phyloP scores from a whole-genome alignment of 495 filamentous ascomycete genomes.

The Trichoderma gamsii region DNA sequence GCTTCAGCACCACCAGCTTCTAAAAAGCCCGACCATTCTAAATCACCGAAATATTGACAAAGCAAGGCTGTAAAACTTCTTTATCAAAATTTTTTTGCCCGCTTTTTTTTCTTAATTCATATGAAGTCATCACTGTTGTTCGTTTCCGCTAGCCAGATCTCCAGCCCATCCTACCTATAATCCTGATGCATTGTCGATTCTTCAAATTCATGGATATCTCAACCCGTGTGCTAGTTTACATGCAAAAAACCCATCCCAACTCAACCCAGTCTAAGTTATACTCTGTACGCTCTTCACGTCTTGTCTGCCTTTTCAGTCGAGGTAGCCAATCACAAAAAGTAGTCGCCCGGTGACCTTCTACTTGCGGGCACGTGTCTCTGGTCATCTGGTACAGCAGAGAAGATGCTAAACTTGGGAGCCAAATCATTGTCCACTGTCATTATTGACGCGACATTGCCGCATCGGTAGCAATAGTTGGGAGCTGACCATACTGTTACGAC shows the following conservation, averaged over 20 bases:
- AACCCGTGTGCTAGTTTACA: conserved; percentile 16
- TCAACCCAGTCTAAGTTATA: neutral
- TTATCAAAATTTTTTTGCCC: neutral
- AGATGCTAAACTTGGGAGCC: conserved; percentile 85
- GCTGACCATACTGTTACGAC: conserved; percentile 98
- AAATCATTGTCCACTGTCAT: conserved; percentile 87
- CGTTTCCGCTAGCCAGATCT: conserved; percentile 10
- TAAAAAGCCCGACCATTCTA: neutral
- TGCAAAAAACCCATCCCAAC: conserved; percentile 15
- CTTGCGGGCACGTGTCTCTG: conserved; percentile 79
- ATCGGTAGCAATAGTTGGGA: conserved; percentile 97
- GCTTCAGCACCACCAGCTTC: neutral
- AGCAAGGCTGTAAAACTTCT: neutral
- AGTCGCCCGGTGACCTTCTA: conserved; percentile 78
- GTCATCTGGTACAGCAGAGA: conserved; percentile 89
- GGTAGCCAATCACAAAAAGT: conserved; percentile 67
- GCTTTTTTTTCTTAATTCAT: neutral
- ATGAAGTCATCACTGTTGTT: neutral
- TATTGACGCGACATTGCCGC: conserved; percentile 93
- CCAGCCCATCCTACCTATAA: neutral
- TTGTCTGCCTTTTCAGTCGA: neutral
- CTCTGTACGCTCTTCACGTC: neutral
- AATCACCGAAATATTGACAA: neutral
- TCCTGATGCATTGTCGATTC: conserved; percentile 12
- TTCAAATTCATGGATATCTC: conserved; percentile 14